Evolutionary conservation across 768 basidiomycete species (phyloP), one percentile per base, ranked within the genome.

Genomic region (Fibroporia radiculosa): DNA sequence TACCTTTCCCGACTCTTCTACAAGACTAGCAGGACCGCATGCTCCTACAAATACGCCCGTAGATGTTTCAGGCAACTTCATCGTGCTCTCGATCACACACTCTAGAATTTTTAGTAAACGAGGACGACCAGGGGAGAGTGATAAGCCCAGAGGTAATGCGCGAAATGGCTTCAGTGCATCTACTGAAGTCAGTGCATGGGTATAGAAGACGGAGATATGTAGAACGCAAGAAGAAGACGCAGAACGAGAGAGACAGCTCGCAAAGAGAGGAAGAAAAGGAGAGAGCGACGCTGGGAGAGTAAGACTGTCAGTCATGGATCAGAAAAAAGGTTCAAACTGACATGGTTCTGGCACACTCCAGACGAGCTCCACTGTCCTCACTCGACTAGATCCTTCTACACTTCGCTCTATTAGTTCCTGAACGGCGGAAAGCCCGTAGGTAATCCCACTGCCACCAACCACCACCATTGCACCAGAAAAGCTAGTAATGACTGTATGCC

Each of bases 381-480:
- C 58, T 40, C 67, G 63, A 29, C 70, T 67, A 16, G 51, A 51
- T 43, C 67, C 60, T 39, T 58, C 34, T 42, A 58, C 37, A 49
- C 60, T 62, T 45, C 65, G 60, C 52, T 62, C 60, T 29, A 80
- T 55, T n/a, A 82, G 62, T 50, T 82, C 77, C 27, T 74, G 69
- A 5, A 77, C 67, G n/a, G 70, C 57, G 13, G 66, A 58, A 19
- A 81, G 66, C 2, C 68, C 66, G 52, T 76, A 78, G 0, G 81
- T 74, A 58, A 83, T 74, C 3, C 81, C 81, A 18, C 73, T 74
- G 8, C 81, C 82, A 8, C 78, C 80, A 4, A 74, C 74, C 32
- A 80, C 59, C 47, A 83, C 66, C 48, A 82, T 48, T 10, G 75
- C 71, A 0, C 71, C 70, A 0, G 77, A 73, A 62, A 71, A 80